phyloP scores from a whole-genome alignment of 805 yeast genomes.

The Kluyveromyces dobzhanskii region DNA sequence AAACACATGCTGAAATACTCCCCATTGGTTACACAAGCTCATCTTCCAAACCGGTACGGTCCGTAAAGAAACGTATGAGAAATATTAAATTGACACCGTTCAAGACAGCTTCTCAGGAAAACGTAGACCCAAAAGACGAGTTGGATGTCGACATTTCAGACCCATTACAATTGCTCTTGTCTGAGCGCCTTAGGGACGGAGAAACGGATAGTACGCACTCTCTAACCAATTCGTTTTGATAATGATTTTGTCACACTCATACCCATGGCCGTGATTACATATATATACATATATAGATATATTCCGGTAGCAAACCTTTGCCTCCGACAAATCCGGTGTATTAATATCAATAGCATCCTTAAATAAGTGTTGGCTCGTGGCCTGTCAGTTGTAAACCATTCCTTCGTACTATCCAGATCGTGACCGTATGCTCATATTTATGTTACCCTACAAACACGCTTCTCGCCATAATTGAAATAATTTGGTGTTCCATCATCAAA shows the following conservation, averaged over 20 bases:
- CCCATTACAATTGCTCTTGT: slow-evolving; percentile 1
- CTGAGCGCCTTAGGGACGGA: slow-evolving; percentile 1
- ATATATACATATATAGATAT: too few species aligned
- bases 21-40: slow-evolving; percentile 14
- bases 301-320: too few species aligned
- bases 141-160: neutral
- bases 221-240: neutral
- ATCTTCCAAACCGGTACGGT: neutral
- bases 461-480: too few species aligned
- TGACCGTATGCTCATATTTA: too few species aligned
- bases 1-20: slow-evolving; percentile 1
- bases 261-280: too few species aligned
- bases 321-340: too few species aligned
- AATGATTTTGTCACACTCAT: too few species aligned
- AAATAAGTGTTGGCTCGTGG: too few species aligned
- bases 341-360: too few species aligned
- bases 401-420: too few species aligned
- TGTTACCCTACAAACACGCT: neutral
- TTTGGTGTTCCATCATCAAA: too few species aligned
- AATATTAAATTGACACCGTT: slow-evolving; percentile 4
- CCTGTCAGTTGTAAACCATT: too few species aligned
- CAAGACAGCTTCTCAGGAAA: slow-evolving; percentile 1
- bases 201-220: neutral
- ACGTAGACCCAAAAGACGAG: neutral
- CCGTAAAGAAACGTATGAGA: neutral